Conservation (phyloP, 2,329 filamentous ascomycete genomes). For the Exophiala phaeomuriformis region DNA sequence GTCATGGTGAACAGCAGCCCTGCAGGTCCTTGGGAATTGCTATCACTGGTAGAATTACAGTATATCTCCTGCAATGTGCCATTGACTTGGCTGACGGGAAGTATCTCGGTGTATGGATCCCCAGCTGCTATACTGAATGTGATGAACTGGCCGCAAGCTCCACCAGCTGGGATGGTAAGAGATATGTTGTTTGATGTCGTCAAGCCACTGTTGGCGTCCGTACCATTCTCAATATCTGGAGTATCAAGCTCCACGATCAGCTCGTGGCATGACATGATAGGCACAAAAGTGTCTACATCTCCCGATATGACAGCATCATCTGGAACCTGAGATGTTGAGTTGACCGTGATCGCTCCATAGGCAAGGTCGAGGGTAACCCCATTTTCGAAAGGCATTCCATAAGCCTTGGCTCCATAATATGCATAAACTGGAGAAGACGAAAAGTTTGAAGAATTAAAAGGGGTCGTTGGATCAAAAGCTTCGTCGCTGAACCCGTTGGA, state of each 20-base stretch:
- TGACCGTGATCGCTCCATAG: slow-evolving; percentile 18
- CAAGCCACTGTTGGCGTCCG: slow-evolving; percentile 15
- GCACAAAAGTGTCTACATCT: slow-evolving; percentile 23
- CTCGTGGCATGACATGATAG: slow-evolving; percentile 18
- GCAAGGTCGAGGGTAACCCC: slow-evolving; percentile 22
- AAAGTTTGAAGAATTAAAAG: slow-evolving; percentile 14
- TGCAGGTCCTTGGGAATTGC: slow-evolving; percentile 12
- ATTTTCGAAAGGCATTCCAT: slow-evolving; percentile 20
- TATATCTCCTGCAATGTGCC: slow-evolving; percentile 22
- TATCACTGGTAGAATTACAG: slow-evolving; percentile 12
- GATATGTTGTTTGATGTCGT: slow-evolving; percentile 22
- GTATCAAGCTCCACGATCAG: slow-evolving; percentile 19
- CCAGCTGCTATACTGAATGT: slow-evolving; percentile 20
- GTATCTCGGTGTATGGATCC: slow-evolving; percentile 24
- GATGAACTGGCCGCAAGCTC: slow-evolving; percentile 14
- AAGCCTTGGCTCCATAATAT: slow-evolving; percentile 20
- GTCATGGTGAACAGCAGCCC: slow-evolving; percentile 23
- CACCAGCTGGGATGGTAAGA: slow-evolving; percentile 19
- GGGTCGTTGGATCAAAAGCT: slow-evolving; percentile 7
- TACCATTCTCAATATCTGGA: slow-evolving; percentile 17
- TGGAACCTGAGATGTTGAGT: slow-evolving; percentile 7
- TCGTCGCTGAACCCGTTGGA: slow-evolving; percentile 14
- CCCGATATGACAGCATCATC: slow-evolving; percentile 17
- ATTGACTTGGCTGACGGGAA: slow-evolving; percentile 15
- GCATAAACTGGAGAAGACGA: slow-evolving; percentile 22